phyloP scores from a whole-genome alignment of 2,329 filamentous ascomycete species.

The Aspergillus alliaceus region DNA sequence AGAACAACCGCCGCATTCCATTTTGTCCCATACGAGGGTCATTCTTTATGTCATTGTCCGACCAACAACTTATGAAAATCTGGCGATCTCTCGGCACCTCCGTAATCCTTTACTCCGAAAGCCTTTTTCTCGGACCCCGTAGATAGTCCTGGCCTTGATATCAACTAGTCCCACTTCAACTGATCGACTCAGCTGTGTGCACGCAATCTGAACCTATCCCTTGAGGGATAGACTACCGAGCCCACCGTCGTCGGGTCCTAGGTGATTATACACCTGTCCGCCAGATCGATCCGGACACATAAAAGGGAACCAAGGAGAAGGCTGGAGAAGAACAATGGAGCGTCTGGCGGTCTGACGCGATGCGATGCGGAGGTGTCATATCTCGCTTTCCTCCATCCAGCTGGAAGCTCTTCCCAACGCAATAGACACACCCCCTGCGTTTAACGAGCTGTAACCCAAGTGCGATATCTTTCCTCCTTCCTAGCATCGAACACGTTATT shows the following conservation, averaged over 20 bases:
- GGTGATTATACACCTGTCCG: not conserved
- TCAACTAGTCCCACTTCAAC: constrained; percentile 1
- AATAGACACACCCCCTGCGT: constrained; percentile 9
- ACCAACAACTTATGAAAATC: not conserved
- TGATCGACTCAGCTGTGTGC: constrained; percentile 2
- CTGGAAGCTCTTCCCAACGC: not conserved
- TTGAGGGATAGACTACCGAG: not conserved
- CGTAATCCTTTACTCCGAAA: not conserved
- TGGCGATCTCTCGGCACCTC: not conserved
- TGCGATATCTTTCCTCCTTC: not conserved
- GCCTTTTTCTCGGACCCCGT: not conserved
- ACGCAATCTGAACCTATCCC: not conserved
- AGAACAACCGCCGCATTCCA: too few relatives aligned
- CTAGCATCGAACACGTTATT: not conserved
- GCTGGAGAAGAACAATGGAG: not conserved
- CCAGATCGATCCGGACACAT: not conserved
- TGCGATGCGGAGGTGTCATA: constrained; percentile 19
- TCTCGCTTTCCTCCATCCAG: not conserved
- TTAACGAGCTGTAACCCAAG: not conserved
- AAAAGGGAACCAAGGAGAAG: not conserved
- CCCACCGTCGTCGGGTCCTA: not conserved
- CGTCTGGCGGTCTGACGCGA: constrained; percentile 3
- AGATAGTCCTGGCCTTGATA: not conserved
- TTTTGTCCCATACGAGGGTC: not conserved
- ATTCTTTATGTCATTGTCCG: not conserved